phyloP scores from a whole-genome alignment of 805 yeast genomes.

The Yarrowia sp. region DNA sequence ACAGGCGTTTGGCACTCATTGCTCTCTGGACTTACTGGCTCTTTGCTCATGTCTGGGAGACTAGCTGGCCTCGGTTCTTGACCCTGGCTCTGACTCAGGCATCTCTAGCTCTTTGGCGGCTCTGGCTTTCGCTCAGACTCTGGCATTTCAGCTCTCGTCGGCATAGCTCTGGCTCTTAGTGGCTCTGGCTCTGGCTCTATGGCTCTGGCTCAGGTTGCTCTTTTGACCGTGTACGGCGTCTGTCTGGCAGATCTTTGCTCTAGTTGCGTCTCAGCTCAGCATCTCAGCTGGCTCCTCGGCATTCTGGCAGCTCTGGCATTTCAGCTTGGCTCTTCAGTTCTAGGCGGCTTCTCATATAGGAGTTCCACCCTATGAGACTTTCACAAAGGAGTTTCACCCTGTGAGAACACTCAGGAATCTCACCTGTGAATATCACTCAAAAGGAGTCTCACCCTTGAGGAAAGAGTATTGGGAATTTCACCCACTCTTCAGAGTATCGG shows the following conservation, averaged over 20 bases:
- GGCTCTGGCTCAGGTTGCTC: conserved; percentile 1
- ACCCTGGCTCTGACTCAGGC: background rate
- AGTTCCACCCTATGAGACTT: conserved; percentile 7
- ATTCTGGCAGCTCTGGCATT: conserved; percentile 21
- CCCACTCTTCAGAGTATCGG: no score
- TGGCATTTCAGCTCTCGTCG: conserved; percentile 6
- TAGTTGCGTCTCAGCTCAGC: conserved; percentile 10
- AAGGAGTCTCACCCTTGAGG: background rate
- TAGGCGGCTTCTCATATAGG: conserved; percentile 23
- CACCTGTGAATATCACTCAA: background rate
- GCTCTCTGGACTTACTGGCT: conserved; percentile 25
- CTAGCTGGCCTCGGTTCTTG: no score
- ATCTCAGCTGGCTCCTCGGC: conserved; percentile 10
- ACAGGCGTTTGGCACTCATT: background rate
- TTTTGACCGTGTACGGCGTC: conserved; percentile 18
- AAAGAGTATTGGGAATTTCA: no score
- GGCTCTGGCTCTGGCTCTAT: conserved; percentile 5
- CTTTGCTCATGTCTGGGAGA: background rate
- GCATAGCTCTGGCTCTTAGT: background rate
- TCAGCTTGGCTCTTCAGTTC: conserved; percentile 27
- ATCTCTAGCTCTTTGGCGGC: background rate
- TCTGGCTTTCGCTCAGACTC: conserved; percentile 3
- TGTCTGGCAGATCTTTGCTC: conserved; percentile 22
- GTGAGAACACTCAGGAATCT: background rate
- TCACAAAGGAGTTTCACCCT: background rate